Evolutionary conservation across 352 stramenopile genomes (phyloP), one percentile per base, ranked within the genome.

Genomic region (Phytophthora ramorum): DNA sequence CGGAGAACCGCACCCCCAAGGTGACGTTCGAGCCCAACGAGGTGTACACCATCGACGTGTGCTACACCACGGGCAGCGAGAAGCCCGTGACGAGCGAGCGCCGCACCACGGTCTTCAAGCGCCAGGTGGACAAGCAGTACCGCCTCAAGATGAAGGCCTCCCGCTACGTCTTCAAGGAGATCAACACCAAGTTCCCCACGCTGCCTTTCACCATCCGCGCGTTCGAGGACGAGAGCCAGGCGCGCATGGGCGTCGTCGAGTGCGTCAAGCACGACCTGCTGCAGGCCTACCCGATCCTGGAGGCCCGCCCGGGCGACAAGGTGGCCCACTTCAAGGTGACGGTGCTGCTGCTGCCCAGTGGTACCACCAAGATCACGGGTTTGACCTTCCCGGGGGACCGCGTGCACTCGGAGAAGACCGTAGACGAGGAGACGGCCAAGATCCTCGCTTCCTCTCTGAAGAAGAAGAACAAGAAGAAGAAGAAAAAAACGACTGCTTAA

Each of bases 241-340:
- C 97, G 8, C 95, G 97, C 59, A 98, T 99, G 92, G 98, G 98
- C 35, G 89, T 99, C 4, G 95, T 97, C 5, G 98, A 99, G 85
- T 99, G 96, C 79, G 85, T 99, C 57, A 96, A 95, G 66, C 97
- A 99, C 83, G 95, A 99, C 58, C 83, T 99, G 20, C 77, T 99
- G 59, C 91, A 97, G 67, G 89, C 96, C 4, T 99, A 99, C 79
- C 98, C 98, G 28, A 97, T 99, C 63, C 82, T 99, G 58, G 91
- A 98, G 75, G 98, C 98, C 60, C 90, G 93, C 51, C 76, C 82
- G 10, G 97, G 96, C 46, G 97, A 98, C 52, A 96, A 98, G 71
- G 93, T 99, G 30, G 97, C 96, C 5, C 98, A 99, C 82, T 99
- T 99, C 83, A 99, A 99, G 89, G 97, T 93, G 55, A 99, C 98